A percentile compares a stretch with the other conserved stretches of the same genome.
phyloP scores from a whole-genome alignment of 768 basidiomycete genomes.

The Cystofilobasidium bisporidii region DNA sequence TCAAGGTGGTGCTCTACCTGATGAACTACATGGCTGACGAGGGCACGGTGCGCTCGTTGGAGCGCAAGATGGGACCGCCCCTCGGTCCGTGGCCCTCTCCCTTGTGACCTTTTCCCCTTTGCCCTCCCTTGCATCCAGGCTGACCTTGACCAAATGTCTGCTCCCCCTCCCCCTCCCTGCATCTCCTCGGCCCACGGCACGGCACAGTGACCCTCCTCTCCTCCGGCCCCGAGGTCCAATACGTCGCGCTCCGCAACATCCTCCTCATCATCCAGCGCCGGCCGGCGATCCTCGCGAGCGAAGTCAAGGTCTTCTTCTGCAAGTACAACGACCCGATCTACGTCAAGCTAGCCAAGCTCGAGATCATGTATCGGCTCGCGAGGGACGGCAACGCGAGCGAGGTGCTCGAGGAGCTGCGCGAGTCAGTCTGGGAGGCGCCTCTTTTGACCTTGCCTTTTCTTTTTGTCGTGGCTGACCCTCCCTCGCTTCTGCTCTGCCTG shows the following conservation, averaged over 20 bases:
- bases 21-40: conserved; percentile 97
- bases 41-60: conserved; percentile 70
- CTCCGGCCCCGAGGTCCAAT: conserved; percentile 94
- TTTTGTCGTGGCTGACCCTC: no score
- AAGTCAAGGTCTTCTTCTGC: conserved; percentile 99
- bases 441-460: no score
- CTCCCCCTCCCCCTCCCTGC: neutral
- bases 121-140: neutral
- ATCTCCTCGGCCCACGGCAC: neutral
- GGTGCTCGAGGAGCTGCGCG: conserved; percentile 85
- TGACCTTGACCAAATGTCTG: neutral
- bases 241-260: conserved; percentile 94
- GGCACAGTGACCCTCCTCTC: conserved; percentile 75
- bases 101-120: neutral
- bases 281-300: conserved; percentile 76
- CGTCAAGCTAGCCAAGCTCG: conserved; percentile 95
- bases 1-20: conserved; percentile 82
- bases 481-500: no score
- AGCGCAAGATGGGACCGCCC: conserved; percentile 96
- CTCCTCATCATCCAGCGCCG: conserved; percentile 92
- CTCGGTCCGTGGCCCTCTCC: conserved; percentile 38
- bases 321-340: conserved; percentile 99
- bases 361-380: conserved; percentile 93
- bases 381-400: conserved; percentile 88
- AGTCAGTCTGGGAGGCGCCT: no score